Percentiles rank a stretch among this genome's conserved stretches.
Conservation (phyloP, 805 yeast genomes). For the Ogataea methanolica region DNA sequence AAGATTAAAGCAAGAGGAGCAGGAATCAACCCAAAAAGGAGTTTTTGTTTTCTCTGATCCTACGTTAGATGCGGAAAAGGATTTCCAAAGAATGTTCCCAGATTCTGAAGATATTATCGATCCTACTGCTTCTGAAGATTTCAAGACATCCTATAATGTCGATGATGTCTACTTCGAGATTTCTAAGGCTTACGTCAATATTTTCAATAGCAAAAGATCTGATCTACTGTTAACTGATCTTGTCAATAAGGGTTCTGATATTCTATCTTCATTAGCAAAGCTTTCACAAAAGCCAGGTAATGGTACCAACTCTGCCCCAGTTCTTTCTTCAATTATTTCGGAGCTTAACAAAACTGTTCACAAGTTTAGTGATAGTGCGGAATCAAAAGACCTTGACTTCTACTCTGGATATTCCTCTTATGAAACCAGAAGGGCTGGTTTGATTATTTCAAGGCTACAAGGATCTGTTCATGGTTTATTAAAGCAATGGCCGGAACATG, state of each 20-base stretch:
- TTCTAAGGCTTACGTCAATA: conserved; percentile 43
- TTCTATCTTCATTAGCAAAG: conserved; percentile 27
- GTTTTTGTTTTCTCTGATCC: conserved; percentile 64
- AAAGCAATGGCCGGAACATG: conserved; percentile 91
- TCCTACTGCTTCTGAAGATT: conserved; percentile 22
- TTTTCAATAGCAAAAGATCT: conserved; percentile 29
- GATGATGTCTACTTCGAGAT: conserved; percentile 45
- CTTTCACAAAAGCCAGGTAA: conserved; percentile 18
- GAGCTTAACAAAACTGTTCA: conserved; percentile 32
- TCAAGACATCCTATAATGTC: conserved; percentile 21
- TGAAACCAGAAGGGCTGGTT: conserved; percentile 60
- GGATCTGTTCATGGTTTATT: conserved; percentile 44
- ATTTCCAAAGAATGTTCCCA: conserved; percentile 77
- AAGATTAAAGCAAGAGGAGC: conserved; percentile 60
- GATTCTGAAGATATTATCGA: conserved; percentile 70
- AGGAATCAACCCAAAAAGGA: conserved; percentile 52
- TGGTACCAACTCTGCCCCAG: conserved; percentile 24
- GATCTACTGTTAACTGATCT: conserved; percentile 22
- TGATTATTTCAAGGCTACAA: conserved; percentile 40
- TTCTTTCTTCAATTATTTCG: conserved; percentile 32
- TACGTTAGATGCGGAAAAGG: conserved; percentile 68
- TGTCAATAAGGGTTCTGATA: conserved; percentile 37
- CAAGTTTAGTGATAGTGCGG: conserved; percentile 19
- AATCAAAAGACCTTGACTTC: conserved; percentile 42
- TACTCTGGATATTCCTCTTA: conserved; percentile 57